Percentiles rank a stretch among this genome's conserved stretches.
Conservation (phyloP, 2,329 filamentous ascomycete species). For the Thelonectria olida region DNA sequence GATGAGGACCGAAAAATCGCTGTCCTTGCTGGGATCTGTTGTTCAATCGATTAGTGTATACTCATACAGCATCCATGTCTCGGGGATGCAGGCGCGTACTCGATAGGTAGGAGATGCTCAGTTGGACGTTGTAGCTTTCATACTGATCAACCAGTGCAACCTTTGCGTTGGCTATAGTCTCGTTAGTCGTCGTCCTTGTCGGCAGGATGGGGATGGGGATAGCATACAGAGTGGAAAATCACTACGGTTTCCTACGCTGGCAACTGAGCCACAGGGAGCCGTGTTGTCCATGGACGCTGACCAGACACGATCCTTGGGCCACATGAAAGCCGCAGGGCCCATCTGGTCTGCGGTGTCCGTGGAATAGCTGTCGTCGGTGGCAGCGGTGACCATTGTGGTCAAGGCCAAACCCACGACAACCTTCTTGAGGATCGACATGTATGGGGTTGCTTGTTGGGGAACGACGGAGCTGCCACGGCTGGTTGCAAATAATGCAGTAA, state of each 20-base stretch:
- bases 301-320: slow-evolving; percentile 17
- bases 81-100: slow-evolving; percentile 50
- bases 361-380: neutral
- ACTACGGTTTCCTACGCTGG: slow-evolving; percentile 4
- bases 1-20: slow-evolving; percentile 46
- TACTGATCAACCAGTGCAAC: slow-evolving; percentile 62
- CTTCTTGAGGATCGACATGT: neutral
- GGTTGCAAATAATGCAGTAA: no score
- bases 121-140: slow-evolving; percentile 59
- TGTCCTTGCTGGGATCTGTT: slow-evolving; percentile 42
- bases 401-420: neutral
- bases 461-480: no score
- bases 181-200: neutral
- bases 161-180: neutral
- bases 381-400: neutral
- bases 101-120: slow-evolving; percentile 60
- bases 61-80: neutral
- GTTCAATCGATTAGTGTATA: neutral
- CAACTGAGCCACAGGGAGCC: slow-evolving; percentile 11
- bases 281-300: slow-evolving; percentile 6
- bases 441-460: no score
- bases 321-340: slow-evolving; percentile 17
- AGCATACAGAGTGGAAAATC: slow-evolving; percentile 10
- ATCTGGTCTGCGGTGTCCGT: slow-evolving; percentile 2
- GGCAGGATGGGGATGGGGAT: neutral